Percentiles rank a stretch among this genome's conserved stretches.
phyloP scores from a whole-genome alignment of 2,329 filamentous ascomycete genomes.

The Ascocoryne sarcoides region DNA sequence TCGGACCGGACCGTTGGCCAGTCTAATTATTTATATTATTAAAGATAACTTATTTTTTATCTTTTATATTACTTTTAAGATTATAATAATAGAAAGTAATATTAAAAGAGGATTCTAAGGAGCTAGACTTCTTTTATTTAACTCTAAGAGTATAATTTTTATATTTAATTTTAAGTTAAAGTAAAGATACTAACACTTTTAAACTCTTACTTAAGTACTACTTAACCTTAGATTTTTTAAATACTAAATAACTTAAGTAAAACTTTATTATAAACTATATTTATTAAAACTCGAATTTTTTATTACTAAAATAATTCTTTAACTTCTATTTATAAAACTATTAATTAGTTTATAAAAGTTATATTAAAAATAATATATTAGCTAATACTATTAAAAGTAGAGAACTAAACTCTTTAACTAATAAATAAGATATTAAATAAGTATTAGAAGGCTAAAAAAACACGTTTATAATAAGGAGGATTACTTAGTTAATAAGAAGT shows the following conservation, averaged over 20 bases:
- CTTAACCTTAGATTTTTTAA: background rate
- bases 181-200: background rate
- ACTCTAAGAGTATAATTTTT: background rate
- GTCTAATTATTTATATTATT: background rate
- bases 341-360: background rate
- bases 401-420: too few relatives aligned
- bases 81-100: background rate
- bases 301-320: background rate
- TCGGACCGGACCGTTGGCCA: too few relatives aligned
- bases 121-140: background rate
- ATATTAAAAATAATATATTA: too few relatives aligned
- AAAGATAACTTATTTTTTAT: background rate
- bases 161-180: conserved; percentile 1
- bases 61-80: background rate
- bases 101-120: background rate
- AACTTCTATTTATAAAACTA: background rate
- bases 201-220: background rate
- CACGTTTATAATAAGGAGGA: too few relatives aligned
- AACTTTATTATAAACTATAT: background rate
- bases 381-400: too few relatives aligned
- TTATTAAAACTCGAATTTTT: background rate
- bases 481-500: too few relatives aligned
- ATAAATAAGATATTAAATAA: too few relatives aligned
- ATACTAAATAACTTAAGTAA: background rate
- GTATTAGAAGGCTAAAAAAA: background rate